phyloP scores from a whole-genome alignment of 2,329 filamentous ascomycete species.

The Sarocladium brachiariae region DNA sequence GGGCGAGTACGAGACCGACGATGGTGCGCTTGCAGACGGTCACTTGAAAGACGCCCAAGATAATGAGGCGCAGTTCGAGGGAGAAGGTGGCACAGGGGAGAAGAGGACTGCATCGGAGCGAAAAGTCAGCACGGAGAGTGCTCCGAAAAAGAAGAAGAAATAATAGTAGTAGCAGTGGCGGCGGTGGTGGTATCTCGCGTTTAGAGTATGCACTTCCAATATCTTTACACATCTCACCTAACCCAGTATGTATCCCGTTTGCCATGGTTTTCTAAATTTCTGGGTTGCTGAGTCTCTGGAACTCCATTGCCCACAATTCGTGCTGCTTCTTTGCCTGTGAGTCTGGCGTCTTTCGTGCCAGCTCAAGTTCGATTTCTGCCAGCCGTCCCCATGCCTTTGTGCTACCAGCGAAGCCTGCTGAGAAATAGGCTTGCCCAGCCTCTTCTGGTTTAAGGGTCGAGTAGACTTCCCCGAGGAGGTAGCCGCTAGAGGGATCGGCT shows the following conservation, averaged over 20 bases:
- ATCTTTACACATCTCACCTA: too few species aligned
- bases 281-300: neutral
- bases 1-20: constrained; percentile 6
- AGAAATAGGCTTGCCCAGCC: neutral
- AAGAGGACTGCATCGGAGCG: constrained; percentile 6
- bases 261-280: neutral
- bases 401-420: neutral
- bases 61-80: constrained; percentile 13
- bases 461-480: neutral
- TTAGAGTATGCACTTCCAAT: too few species aligned
- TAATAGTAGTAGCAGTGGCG: neutral
- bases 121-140: neutral
- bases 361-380: neutral
- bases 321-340: neutral
- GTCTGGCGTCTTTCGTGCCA: neutral
- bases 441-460: neutral
- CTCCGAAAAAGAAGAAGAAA: constrained; percentile 9
- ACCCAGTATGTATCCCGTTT: too few species aligned
- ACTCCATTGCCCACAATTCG: constrained; percentile 2
- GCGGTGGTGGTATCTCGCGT: neutral
- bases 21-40: constrained; percentile 2
- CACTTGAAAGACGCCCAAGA: constrained; percentile 13
- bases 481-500: neutral
- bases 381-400: neutral
- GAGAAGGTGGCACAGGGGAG: constrained; percentile 7